phyloP scores from a whole-genome alignment of 1,284 basidiomycete genomes.

The Rhodotorula mucilaginosa region DNA sequence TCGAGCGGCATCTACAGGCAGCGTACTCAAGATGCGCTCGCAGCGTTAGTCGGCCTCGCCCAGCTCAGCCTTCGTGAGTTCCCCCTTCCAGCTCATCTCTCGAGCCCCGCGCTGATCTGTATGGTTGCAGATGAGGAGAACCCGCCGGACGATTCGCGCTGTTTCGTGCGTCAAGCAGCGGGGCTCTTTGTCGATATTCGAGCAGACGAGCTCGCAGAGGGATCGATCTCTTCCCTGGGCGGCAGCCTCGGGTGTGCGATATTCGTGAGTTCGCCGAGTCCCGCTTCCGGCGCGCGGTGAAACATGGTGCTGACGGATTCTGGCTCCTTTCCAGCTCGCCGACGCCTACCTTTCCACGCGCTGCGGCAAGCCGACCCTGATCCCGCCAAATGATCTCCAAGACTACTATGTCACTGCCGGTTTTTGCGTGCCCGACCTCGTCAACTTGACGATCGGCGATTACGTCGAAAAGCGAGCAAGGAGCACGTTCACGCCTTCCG shows the following conservation, averaged over 20 bases:
- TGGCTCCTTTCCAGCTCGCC: constrained; percentile 6
- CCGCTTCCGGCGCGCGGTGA: background rate
- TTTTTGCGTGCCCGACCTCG: constrained; percentile 22
- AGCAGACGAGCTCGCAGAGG: constrained; percentile 1
- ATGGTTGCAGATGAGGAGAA: constrained; percentile 28
- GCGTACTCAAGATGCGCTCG: constrained; percentile 11
- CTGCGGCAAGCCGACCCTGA: constrained; percentile 14
- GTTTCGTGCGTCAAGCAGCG: constrained; percentile 21
- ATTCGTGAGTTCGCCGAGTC: constrained; percentile 5
- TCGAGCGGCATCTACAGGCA: constrained; percentile 9
- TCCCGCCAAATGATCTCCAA: constrained; percentile 18
- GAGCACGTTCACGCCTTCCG: background rate
- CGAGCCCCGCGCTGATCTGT: background rate
- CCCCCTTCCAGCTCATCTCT: fast-evolving
- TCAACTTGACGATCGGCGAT: constrained; percentile 12
- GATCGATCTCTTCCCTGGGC: background rate
- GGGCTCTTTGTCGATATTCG: constrained; percentile 31
- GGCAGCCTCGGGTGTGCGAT: constrained; percentile 13
- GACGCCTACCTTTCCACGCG: constrained; percentile 19
- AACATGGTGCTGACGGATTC: background rate
- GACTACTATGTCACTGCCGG: constrained; percentile 22
- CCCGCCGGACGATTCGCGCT: constrained; percentile 14
- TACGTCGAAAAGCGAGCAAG: constrained; percentile 5
- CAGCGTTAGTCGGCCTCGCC: constrained; percentile 17
- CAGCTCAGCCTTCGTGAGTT: constrained; percentile 19